Percentiles rank a stretch among this genome's conserved stretches.
phyloP scores from a whole-genome alignment of 176 grass and related monocot species.

The Thinopyrum elongatum region DNA sequence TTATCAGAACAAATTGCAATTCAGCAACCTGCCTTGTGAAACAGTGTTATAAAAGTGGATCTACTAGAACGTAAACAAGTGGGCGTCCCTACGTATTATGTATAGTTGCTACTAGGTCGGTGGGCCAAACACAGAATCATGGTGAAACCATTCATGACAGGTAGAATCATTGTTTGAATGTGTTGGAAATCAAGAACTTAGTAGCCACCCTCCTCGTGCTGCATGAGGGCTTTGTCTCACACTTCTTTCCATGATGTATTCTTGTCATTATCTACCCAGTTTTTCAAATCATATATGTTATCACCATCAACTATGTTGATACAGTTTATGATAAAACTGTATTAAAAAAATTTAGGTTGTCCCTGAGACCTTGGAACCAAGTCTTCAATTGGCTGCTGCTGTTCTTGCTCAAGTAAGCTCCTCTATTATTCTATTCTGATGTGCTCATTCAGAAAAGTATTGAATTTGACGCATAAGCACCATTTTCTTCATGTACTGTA shows the following conservation, averaged over 20 bases:
- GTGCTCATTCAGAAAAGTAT: neutral
- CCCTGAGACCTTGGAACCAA: slow-evolving; percentile 98
- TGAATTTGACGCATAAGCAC: slow-evolving; percentile 7
- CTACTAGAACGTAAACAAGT: neutral
- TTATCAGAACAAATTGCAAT: slow-evolving; percentile 8
- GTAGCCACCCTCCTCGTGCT: neutral
- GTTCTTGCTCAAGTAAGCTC: slow-evolving; percentile 89
- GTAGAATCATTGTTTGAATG: neutral
- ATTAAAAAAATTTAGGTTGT: slow-evolving; percentile 59
- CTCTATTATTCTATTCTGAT: neutral
- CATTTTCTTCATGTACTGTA: slow-evolving; percentile 2
- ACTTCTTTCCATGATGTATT: neutral
- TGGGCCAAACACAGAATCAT: neutral
- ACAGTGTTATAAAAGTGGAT: neutral
- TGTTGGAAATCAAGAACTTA: neutral
- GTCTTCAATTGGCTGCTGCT: slow-evolving; percentile 95
- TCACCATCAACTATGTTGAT: neutral
- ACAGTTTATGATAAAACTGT: neutral
- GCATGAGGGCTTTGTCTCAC: neutral
- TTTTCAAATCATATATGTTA: slow-evolving; percentile 16
- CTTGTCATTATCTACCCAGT: slow-evolving; percentile 6
- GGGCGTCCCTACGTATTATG: neutral
- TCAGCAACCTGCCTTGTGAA: slow-evolving; percentile 14
- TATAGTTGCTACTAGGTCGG: neutral
- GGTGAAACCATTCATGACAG: neutral